Conservation (phyloP, 371 early-diverging fungal genomes). For the Saksenaea oblongispora region DNA sequence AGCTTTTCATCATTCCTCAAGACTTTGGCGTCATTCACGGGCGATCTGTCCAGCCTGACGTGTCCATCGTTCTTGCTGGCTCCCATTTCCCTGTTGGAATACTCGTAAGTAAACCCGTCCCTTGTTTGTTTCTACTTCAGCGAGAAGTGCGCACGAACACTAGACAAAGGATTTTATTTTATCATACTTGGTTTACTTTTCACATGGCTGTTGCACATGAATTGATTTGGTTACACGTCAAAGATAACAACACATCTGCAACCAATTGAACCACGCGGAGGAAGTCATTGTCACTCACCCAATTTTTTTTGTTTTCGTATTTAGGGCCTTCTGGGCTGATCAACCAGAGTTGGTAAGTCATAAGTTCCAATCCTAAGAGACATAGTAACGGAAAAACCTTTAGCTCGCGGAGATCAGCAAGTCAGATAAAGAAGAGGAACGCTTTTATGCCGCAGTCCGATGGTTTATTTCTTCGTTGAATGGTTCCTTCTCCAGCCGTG, state of each 20-base stretch:
- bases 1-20: constrained; percentile 74
- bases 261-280: constrained; percentile 1
- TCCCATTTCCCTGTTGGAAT: constrained; percentile 77
- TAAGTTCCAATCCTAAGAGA: neutral
- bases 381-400: neutral
- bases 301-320: constrained; percentile 10
- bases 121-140: neutral
- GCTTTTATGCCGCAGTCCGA: constrained; percentile 70
- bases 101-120: constrained; percentile 57
- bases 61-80: constrained; percentile 79
- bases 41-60: constrained; percentile 77
- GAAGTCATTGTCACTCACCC: neutral
- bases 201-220: constrained; percentile 4
- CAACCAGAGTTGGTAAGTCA: constrained; percentile 43
- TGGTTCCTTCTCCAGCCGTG: constrained; percentile 70
- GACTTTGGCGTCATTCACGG: constrained; percentile 76
- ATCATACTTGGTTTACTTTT: neutral
- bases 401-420: constrained; percentile 57
- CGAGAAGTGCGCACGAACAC: neutral
- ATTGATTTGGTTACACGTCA: neutral
- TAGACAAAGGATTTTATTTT: neutral
- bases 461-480: constrained; percentile 83
- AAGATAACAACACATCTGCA: neutral
- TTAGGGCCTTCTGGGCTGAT: constrained; percentile 50
- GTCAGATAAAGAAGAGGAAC: constrained; percentile 63